These are phyloP conservation scores for Cryoendolithus antarcticus DNA, from an alignment of 2,329 filamentous ascomycete genomes.

Conservation along the genomic window DNA sequence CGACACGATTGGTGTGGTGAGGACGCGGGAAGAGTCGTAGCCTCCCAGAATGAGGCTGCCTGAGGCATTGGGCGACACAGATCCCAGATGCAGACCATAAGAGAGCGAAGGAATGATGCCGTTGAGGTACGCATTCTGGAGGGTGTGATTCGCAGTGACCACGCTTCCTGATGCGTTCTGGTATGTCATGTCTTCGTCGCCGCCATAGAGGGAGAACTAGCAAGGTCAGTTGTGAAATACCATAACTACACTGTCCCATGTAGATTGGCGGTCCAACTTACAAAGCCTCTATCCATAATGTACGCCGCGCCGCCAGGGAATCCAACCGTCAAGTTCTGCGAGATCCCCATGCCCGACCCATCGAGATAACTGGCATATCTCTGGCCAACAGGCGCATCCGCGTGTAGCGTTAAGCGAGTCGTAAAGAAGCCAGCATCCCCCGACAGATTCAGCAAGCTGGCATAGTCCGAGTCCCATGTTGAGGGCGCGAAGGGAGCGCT, in stretches of 20 bases:
- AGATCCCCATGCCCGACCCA: background rate
- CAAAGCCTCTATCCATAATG: slow-evolving; percentile 6
- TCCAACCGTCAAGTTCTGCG: background rate
- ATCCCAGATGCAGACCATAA: slow-evolving; percentile 11
- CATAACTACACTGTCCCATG: background rate
- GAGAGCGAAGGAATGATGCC: slow-evolving; percentile 8
- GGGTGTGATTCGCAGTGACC: slow-evolving; percentile 3
- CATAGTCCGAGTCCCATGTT: slow-evolving; percentile 6
- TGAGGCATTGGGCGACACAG: slow-evolving; percentile 4
- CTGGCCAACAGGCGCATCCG: background rate
- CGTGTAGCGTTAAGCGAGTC: slow-evolving; percentile 4
- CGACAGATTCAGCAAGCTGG: slow-evolving; percentile 6
- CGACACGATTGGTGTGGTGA: slow-evolving; percentile 5
- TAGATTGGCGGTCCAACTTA: slow-evolving; percentile 1
- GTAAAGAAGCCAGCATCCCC: slow-evolving; percentile 5
- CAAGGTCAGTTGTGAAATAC: slow-evolving; percentile 1
- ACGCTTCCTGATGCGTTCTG: background rate
- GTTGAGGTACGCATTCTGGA: slow-evolving; percentile 5
- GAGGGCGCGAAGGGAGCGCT: background rate
- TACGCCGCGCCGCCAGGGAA: background rate
- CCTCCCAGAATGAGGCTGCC: slow-evolving; percentile 9
- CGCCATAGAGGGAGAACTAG: slow-evolving; percentile 8
- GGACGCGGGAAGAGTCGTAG: slow-evolving; percentile 10
- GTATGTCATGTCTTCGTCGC: slow-evolving; percentile 2
- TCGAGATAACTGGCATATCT: too few relatives aligned